Percentiles rank a stretch among this genome's conserved stretches.
phyloP scores from a whole-genome alignment of 2,329 filamentous ascomycete species.

The Diplodia corticola region DNA sequence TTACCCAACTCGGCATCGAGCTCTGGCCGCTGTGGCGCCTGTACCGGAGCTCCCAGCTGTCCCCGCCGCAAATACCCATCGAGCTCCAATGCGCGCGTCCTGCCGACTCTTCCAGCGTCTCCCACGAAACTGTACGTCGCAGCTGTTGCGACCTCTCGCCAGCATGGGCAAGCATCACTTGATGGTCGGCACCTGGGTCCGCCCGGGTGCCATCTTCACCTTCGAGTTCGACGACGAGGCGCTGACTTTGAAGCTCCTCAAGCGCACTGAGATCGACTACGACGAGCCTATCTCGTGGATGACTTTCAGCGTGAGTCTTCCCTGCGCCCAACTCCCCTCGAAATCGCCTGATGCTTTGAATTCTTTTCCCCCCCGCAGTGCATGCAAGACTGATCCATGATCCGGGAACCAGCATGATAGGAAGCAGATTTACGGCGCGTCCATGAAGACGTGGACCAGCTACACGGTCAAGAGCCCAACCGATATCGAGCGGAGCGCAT shows the following conservation, averaged over 20 bases:
- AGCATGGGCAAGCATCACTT: slow-evolving; percentile 76
- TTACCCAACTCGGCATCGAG: slow-evolving; percentile 5
- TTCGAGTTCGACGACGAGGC: slow-evolving; percentile 84
- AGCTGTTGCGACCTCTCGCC: neutral
- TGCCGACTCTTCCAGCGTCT: slow-evolving; percentile 6
- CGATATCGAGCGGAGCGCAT: slow-evolving; percentile 72
- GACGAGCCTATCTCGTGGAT: slow-evolving; percentile 94
- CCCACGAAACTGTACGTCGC: neutral
- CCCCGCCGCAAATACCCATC: neutral
- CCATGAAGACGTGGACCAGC: slow-evolving; percentile 92
- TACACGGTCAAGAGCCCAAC: slow-evolving; percentile 74
- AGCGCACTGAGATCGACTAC: slow-evolving; percentile 76
- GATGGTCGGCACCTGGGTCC: slow-evolving; percentile 91
- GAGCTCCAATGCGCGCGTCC: slow-evolving; percentile 12
- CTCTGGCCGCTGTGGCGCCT: slow-evolving; percentile 9
- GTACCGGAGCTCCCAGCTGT: neutral
- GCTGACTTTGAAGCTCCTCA: slow-evolving; percentile 71
- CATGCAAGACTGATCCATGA: neutral
- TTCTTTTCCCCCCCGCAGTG: neutral
- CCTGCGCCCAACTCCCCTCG: neutral
- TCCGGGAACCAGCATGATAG: slow-evolving; percentile 63
- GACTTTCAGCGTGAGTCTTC: slow-evolving; percentile 72
- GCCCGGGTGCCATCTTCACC: slow-evolving; percentile 85
- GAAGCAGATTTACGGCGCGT: slow-evolving; percentile 83
- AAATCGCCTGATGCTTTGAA: neutral